Evolutionary conservation across 148 eudicot genomes (phyloP).

Genomic region (Chenopodium quinoa): DNA sequence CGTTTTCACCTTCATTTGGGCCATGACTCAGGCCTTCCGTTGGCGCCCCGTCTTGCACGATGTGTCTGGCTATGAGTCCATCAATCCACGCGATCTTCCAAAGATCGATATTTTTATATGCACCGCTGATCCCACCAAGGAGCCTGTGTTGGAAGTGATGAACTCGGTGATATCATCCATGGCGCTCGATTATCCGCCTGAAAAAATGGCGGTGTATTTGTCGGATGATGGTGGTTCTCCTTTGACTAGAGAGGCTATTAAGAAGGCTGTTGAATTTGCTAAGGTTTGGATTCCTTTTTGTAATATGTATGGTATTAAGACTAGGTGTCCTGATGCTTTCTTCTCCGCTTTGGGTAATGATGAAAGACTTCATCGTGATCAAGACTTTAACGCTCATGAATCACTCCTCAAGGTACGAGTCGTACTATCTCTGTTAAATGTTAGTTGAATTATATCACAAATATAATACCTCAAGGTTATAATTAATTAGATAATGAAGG

Average conservation of each 20-base stretch:
- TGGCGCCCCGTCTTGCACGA: slow-evolving; percentile 44
- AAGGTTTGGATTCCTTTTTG: slow-evolving; percentile 62
- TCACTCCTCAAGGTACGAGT: slow-evolving; percentile 19
- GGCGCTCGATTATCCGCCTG: slow-evolving; percentile 54
- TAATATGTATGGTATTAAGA: slow-evolving; percentile 40
- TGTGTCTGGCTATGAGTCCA: slow-evolving; percentile 10
- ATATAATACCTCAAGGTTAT: no score
- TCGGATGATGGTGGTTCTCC: slow-evolving; percentile 62
- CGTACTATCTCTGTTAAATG: no score
- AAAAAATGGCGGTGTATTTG: slow-evolving; percentile 53
- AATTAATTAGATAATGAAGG: no score
- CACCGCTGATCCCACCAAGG: slow-evolving; percentile 58
- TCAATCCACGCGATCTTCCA: slow-evolving; percentile 24
- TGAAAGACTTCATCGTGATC: slow-evolving; percentile 20
- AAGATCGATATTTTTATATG: slow-evolving; percentile 55
- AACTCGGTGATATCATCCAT: slow-evolving; percentile 59
- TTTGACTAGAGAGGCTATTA: slow-evolving; percentile 40
- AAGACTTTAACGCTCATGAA: slow-evolving; percentile 17
- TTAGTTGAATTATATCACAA: no score
- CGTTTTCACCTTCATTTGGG: slow-evolving; percentile 44
- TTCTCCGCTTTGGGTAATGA: slow-evolving; percentile 31
- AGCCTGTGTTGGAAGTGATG: slow-evolving; percentile 47
- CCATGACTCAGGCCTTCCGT: slow-evolving; percentile 39
- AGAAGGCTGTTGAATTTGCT: slow-evolving; percentile 42
- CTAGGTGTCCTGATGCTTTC: slow-evolving; percentile 54